Evolutionary conservation across 495 filamentous ascomycete species (phyloP).

Genomic region (Neohortaea acidophila): DNA sequence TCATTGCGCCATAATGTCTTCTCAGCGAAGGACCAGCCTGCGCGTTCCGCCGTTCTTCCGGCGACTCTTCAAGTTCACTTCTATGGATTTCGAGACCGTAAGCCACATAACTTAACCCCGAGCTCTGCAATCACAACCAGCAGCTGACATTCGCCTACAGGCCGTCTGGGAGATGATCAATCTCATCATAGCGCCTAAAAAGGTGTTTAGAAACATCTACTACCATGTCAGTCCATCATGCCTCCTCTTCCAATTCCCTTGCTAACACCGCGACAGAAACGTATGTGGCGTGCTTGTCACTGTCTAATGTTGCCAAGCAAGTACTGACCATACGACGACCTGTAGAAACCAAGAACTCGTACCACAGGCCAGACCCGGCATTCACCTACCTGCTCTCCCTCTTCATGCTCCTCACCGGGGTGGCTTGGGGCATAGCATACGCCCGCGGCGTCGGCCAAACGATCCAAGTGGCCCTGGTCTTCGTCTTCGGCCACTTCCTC

Average conservation of each 20-base stretch:
- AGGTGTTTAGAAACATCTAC: constrained; percentile 62
- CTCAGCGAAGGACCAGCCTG: constrained; percentile 20
- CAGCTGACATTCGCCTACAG: constrained; percentile 1
- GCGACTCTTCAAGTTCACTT: constrained; percentile 33
- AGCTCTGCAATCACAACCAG: too few relatives aligned
- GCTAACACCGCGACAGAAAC: constrained; percentile 37
- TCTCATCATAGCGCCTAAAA: constrained; percentile 58
- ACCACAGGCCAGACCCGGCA: constrained; percentile 60
- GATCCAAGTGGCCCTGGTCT: constrained; percentile 44
- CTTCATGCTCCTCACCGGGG: constrained; percentile 55
- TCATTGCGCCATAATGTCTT: constrained; percentile 8
- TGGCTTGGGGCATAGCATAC: constrained; percentile 62
- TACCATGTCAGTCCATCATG: constrained; percentile 44
- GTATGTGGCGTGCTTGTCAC: too few relatives aligned
- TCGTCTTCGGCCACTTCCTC: constrained; percentile 56
- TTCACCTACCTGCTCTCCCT: constrained; percentile 65
- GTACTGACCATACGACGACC: background rate
- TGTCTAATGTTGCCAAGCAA: constrained; percentile 12
- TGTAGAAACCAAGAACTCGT: constrained; percentile 53
- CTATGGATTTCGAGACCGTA: constrained; percentile 39
- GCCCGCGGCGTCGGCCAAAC: constrained; percentile 39
- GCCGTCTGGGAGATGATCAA: constrained; percentile 69
- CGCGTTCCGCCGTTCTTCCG: constrained; percentile 36
- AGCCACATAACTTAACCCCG: too few relatives aligned
- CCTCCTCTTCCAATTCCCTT: constrained; percentile 1